phyloP scores from a whole-genome alignment of 805 yeast species.

The Pichia nakasei region DNA sequence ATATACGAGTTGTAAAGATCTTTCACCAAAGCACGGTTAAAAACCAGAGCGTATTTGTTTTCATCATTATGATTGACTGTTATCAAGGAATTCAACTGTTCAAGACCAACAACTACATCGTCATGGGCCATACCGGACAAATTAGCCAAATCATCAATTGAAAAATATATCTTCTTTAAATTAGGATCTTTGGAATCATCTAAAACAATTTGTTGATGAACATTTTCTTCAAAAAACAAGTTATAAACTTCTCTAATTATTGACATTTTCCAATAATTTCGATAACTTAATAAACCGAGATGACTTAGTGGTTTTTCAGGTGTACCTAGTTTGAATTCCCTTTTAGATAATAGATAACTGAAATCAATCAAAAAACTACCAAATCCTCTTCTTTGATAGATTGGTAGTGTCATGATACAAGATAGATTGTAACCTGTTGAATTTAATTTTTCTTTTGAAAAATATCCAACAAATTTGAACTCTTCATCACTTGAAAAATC shows the following conservation, averaged over 20 bases:
- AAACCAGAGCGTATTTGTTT: constrained; percentile 41
- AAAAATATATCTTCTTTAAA: constrained; percentile 20
- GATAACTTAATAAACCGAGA: constrained; percentile 74
- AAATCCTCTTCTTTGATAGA: constrained; percentile 79
- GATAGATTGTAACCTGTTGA: constrained; percentile 75
- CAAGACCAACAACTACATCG: constrained; percentile 82
- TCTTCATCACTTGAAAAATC: constrained; percentile 42
- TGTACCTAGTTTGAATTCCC: constrained; percentile 76
- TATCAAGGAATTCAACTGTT: constrained; percentile 57
- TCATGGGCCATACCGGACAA: constrained; percentile 80
- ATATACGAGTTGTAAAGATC: constrained; percentile 42
- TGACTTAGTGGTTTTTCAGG: constrained; percentile 94
- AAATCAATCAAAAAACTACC: constrained; percentile 86
- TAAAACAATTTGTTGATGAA: neutral
- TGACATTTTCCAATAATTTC: constrained; percentile 76
- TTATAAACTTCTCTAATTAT: constrained; percentile 42
- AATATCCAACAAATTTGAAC: constrained; percentile 87
- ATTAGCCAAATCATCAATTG: constrained; percentile 55
- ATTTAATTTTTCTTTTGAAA: constrained; percentile 78
- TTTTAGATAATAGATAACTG: constrained; percentile 68
- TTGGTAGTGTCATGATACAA: constrained; percentile 85
- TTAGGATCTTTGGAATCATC: neutral
- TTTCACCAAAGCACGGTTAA: constrained; percentile 39
- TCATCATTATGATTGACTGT: constrained; percentile 30
- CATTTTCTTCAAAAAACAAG: constrained; percentile 8